Base-by-base conservation (phyloP, 2,329 filamentous ascomycete genomes). In the Alternaria gaisen region DNA sequence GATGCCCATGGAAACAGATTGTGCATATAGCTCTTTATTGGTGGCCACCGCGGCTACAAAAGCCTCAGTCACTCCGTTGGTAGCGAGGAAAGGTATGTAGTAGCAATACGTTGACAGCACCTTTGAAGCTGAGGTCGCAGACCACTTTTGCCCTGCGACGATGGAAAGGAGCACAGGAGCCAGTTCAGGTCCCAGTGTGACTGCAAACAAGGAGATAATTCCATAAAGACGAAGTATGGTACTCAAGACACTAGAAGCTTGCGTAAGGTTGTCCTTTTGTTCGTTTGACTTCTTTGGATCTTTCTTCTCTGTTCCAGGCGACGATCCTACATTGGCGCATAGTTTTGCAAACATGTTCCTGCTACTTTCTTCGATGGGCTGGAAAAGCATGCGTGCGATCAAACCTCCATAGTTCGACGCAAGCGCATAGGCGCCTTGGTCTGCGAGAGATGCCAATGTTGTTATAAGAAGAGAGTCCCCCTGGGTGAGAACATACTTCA, bases 401-500 rank as follows among this genome's bases (percentile, higher is more conserved):
- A 99, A 86, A 3, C 94, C 92, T 22, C 95, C 95, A 76, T 85
- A 99, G 79, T 98, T 99, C 71, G 93, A 93, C 53, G 94, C 95
- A 5, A 99, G 85, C 0, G 94, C 93, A 74, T 98, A 99, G 36
- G 93, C 89, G 14, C 95, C 95, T 81, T 98, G 95, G 5, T 94
- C 91, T 42, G 88, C 84, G 1, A 95, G 86, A 0, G 89, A 88
- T 7, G 94, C 90, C 58, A 98, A 84, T 12, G 89, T 81, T 16
- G 91, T 90, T 65, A 99, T 90, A 51, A 98, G 88, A 68, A 98
- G 87, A 2, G 93, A 93, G 80, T 99, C 95, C 61, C 94, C 95
- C 80, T 98, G 93, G 0, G 95, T 98, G 53, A 99, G 86, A 53
- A 98, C 77, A 76, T 98, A 94, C 79, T 99, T 99, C 72, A 98